Evolutionary conservation across 805 yeast species (phyloP), one percentile per base, ranked within the genome.

Genomic region (Pichia californica): DNA sequence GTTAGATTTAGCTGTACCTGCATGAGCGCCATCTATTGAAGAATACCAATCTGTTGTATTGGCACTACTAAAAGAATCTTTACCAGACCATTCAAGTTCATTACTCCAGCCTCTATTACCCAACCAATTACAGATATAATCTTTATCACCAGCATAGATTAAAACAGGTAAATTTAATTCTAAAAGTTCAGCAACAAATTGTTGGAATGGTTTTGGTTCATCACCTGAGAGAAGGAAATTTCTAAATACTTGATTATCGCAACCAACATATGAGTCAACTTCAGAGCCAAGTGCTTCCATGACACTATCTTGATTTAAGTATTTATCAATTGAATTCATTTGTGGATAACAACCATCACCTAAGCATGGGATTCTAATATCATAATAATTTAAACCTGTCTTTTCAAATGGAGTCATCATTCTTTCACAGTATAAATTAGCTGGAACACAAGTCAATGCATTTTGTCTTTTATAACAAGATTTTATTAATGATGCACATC

Each of bases 91-190:
- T 56, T 83, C 84, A 43, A 88, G 72, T 38, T 68, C 76, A 58
- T 84, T 72, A 30, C 91, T 71, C 95, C 96, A 86, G 14, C 83
- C 93, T 58, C 79, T 77, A 63, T 88, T 88, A 51, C 97, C 98
- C 58, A 91, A 74, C 96, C 96, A 89, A 70, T 91, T 89, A 69
- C 97, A 89, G 60, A 89, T 89, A 66, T 81, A 89, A 66, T 89
- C 98, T 68, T 88, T 87, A 68, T 89, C 96, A 59, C 98, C 98
- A 14, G 96, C 96, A 56, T 89, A 91, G 49, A 91, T 74, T 61
- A 91, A 73, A 21, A 88, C 89, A 3, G 96, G 96, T 39, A 89
- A 56, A 10, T 73, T 83, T 20, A 73, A 62, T 49, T 88, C 88
- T 53, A 91, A 74, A 49, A 88, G 67, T 36, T 78, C 79, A 20